These are phyloP conservation scores for Centella asiatica DNA, from an alignment of 129 eudicot genomes.

Conservation along the genomic window DNA sequence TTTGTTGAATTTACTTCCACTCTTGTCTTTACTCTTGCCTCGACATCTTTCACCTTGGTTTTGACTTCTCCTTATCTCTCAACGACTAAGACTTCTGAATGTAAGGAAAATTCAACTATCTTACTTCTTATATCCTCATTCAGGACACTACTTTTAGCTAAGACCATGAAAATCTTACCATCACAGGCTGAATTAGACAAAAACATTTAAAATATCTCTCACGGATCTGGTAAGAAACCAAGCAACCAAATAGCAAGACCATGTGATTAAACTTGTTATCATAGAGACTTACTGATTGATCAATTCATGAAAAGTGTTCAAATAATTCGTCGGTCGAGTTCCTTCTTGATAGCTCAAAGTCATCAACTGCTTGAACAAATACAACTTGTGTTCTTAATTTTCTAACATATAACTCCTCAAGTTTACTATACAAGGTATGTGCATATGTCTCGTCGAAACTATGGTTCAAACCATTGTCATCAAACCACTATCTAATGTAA, in stretches of 20 bases:
- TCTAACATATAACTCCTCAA: neutral
- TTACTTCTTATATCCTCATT: conserved; percentile 3
- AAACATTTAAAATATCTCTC: neutral
- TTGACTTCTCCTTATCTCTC: neutral
- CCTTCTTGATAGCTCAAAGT: neutral
- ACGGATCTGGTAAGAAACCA: conserved; percentile 3
- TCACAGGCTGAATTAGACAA: neutral
- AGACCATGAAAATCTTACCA: neutral
- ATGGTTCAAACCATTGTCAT: conserved; percentile 3
- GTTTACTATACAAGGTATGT: neutral
- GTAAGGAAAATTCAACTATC: neutral
- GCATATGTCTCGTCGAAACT: neutral
- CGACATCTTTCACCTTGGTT: neutral
- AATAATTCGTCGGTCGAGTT: neutral
- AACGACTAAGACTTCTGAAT: neutral
- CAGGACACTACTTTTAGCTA: conserved; percentile 1
- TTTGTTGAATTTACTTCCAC: neutral
- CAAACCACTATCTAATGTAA: neutral
- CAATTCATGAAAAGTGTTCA: neutral
- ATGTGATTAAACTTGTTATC: conserved; percentile 17
- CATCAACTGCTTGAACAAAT: too few species aligned
- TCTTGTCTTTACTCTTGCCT: neutral
- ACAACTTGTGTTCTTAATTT: neutral
- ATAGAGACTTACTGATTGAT: conserved; percentile 3
- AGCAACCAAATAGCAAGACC: conserved; percentile 1